Conservation (phyloP, 345 rosid species). For the Eucalyptus decipiens region DNA sequence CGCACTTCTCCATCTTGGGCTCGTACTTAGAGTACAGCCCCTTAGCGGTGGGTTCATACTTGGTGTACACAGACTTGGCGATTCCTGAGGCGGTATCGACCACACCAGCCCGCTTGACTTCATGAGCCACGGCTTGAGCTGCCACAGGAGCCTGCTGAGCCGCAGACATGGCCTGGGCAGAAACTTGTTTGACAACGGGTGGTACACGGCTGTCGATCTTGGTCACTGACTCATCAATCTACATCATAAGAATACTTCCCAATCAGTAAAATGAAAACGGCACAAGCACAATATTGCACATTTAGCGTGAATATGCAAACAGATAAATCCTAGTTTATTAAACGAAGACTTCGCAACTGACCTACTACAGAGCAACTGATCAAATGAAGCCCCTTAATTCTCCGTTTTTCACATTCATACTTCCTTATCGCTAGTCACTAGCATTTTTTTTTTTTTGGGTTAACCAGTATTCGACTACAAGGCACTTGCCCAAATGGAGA, state of each 20-base stretch:
- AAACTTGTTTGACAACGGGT: slow-evolving; percentile 60
- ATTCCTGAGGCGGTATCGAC: slow-evolving; percentile 58
- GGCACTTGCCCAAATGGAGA: neutral
- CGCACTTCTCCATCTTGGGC: slow-evolving; percentile 78
- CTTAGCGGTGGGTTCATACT: slow-evolving; percentile 60
- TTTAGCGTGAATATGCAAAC: neutral
- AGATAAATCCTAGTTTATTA: too few relatives aligned
- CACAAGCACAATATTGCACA: neutral
- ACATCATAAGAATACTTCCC: neutral
- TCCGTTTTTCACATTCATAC: neutral
- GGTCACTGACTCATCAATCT: slow-evolving; percentile 71
- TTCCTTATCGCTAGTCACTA: neutral
- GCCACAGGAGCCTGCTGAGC: slow-evolving; percentile 64
- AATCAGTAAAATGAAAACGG: neutral
- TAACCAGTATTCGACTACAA: neutral
- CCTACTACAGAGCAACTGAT: neutral
- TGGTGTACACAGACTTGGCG: slow-evolving; percentile 49
- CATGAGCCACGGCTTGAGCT: slow-evolving; percentile 53
- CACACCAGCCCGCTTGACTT: slow-evolving; percentile 56
- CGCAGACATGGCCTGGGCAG: slow-evolving; percentile 54
- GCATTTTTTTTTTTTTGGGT: accelerated
- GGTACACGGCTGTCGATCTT: slow-evolving; percentile 58
- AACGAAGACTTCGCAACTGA: neutral
- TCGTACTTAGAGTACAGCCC: slow-evolving; percentile 65
- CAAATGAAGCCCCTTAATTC: neutral